Conservation (phyloP, 179 eudicot species). For the Silene noctiflora region DNA sequence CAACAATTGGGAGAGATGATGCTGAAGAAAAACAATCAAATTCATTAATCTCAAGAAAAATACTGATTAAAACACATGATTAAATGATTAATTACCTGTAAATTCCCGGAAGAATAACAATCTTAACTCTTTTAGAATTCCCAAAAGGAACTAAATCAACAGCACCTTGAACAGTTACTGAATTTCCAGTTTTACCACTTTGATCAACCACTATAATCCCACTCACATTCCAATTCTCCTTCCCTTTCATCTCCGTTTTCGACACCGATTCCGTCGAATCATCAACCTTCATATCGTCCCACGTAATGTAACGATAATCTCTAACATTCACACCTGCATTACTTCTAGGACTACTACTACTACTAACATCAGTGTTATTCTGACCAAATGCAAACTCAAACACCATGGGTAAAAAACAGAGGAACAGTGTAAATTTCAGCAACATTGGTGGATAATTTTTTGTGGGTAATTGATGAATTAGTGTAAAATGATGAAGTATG, state of each 20-base stretch:
- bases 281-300: conserved; percentile 64
- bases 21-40: not conserved
- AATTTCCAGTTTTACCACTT: conserved; percentile 60
- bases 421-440: conserved; percentile 15
- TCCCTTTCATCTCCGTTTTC: conserved; percentile 25
- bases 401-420: conserved; percentile 31
- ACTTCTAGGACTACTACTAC: not conserved
- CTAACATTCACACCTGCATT: not conserved
- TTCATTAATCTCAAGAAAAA: not conserved
- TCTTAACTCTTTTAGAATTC: conserved; percentile 58
- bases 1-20: not conserved
- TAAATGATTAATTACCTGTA: conserved; percentile 53
- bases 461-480: conserved; percentile 26
- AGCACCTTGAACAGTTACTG: conserved; percentile 73
- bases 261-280: conserved; percentile 24
- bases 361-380: not conserved
- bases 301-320: conserved; percentile 39
- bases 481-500: conserved; percentile 20
- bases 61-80: not conserved
- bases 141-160: conserved; percentile 62
- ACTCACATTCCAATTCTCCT: conserved; percentile 22
- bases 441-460: conserved; percentile 21
- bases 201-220: conserved; percentile 59
- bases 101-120: conserved; percentile 74
- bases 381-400: conserved; percentile 23